Conservation (phyloP, 306 rosid genomes). For the Cyamopsis tetragonoloba region DNA sequence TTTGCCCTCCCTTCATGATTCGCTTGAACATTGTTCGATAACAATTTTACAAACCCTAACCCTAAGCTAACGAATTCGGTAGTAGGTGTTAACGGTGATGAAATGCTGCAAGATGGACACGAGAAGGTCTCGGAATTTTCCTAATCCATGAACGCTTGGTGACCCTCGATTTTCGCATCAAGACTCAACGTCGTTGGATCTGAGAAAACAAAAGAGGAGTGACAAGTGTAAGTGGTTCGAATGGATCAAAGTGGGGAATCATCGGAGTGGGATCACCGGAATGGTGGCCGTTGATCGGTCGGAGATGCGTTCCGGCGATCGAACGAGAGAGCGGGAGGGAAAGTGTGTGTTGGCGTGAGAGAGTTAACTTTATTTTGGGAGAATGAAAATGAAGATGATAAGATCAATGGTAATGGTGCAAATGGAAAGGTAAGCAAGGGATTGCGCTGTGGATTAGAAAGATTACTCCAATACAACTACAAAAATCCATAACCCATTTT, state of each 20-base stretch:
- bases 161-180: slow-evolving; percentile 27
- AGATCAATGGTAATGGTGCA: background rate
- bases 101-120: slow-evolving; percentile 26
- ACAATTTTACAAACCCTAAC: slow-evolving; percentile 47
- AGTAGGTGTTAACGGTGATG: slow-evolving; percentile 19
- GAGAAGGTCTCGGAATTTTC: slow-evolving; percentile 18
- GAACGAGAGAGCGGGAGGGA: slow-evolving; percentile 9
- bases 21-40: slow-evolving; percentile 63
- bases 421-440: background rate
- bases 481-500: slow-evolving; percentile 4
- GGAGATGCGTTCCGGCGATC: slow-evolving; percentile 41
- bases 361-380: background rate
- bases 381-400: slow-evolving; percentile 7
- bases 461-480: too few relatives aligned
- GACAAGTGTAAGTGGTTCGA: slow-evolving; percentile 14
- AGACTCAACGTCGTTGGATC: slow-evolving; percentile 43
- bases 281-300: slow-evolving; percentile 39
- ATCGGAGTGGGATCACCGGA: slow-evolving; percentile 49
- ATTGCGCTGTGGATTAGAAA: background rate
- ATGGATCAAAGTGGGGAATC: slow-evolving; percentile 36
- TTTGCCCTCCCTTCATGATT: slow-evolving; percentile 79
- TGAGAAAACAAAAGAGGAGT: background rate
- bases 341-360: background rate
- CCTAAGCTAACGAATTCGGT: slow-evolving; percentile 42
- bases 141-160: slow-evolving; percentile 16